A percentile compares a stretch with the other conserved stretches of the same genome.
Evolutionary conservation across 2,329 filamentous ascomycete genomes (phyloP).

Genomic region (Alternaria arbusti): DNA sequence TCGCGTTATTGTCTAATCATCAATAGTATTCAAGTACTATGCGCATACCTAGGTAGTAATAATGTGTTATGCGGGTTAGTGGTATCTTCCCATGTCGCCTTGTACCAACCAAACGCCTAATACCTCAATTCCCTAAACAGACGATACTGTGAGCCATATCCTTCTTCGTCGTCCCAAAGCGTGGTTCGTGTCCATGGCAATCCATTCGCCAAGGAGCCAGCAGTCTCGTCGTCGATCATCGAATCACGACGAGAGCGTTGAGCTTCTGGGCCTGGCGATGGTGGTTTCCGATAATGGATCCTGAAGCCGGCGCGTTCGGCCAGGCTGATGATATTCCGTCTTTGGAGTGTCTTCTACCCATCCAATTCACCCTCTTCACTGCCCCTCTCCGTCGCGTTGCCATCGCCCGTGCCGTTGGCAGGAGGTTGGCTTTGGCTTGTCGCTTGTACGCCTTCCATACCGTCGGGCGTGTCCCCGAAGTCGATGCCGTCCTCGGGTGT

Average conservation of each 20-base stretch:
- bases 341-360: conserved; percentile 40
- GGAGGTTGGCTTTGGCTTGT: conserved; percentile 26
- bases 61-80: neutral
- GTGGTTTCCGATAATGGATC: neutral
- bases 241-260: neutral
- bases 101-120: conserved; percentile 6
- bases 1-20: neutral
- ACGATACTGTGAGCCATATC: neutral
- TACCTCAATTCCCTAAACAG: neutral
- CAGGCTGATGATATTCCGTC: neutral
- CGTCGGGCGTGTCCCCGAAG: conserved; percentile 40
- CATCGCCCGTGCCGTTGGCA: conserved; percentile 26
- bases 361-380: conserved; percentile 58
- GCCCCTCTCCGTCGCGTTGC: conserved; percentile 33
- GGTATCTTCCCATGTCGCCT: conserved; percentile 9
- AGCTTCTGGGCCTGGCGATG: neutral
- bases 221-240: neutral
- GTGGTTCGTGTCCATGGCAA: neutral
- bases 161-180: neutral
- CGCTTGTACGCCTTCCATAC: conserved; percentile 31
- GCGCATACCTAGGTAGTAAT: neutral
- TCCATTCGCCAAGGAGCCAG: neutral
- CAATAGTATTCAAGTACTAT: neutral
- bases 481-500: conserved; percentile 47
- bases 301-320: neutral